Evolutionary conservation across 2,329 filamentous ascomycete species (phyloP).

Genomic region (Hirsutella rhossiliensis): DNA sequence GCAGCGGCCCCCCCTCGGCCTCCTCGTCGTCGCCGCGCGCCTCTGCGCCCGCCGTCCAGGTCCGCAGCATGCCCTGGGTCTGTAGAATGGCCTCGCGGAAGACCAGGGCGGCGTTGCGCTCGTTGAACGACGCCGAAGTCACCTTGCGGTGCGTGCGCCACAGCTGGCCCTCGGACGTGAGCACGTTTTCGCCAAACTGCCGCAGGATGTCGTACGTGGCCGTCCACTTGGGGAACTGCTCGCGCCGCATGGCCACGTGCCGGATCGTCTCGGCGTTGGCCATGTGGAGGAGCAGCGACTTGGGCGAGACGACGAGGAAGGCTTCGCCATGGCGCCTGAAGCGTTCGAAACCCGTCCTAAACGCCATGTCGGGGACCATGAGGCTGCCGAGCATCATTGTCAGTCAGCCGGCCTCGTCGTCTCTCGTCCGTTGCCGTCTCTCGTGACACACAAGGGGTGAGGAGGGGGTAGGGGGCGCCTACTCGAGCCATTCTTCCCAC

Average conservation of each 20-base stretch:
- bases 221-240: constrained; percentile 48
- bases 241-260: constrained; percentile 53
- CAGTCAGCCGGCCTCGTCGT: too few species aligned
- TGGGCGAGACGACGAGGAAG: constrained; percentile 52
- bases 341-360: constrained; percentile 39
- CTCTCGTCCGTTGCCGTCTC: not conserved
- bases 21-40: constrained; percentile 19
- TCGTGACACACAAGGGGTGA: not conserved
- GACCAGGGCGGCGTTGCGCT: constrained; percentile 59
- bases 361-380: constrained; percentile 48
- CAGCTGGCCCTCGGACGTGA: constrained; percentile 54
- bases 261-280: constrained; percentile 53
- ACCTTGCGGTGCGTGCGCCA: constrained; percentile 67
- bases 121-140: constrained; percentile 61
- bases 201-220: constrained; percentile 22
- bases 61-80: constrained; percentile 45
- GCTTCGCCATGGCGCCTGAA: constrained; percentile 50
- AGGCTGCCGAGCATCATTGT: constrained; percentile 22
- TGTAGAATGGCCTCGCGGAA: constrained; percentile 52
- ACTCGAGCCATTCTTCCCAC: constrained; percentile 50
- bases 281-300: constrained; percentile 38
- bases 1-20: constrained; percentile 29
- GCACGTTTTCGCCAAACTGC: constrained; percentile 56
- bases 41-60: constrained; percentile 34
- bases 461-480: constrained; percentile 13